Conservation (phyloP, 371 early-diverging fungal genomes). For the Syncephalastrum monosporum region DNA sequence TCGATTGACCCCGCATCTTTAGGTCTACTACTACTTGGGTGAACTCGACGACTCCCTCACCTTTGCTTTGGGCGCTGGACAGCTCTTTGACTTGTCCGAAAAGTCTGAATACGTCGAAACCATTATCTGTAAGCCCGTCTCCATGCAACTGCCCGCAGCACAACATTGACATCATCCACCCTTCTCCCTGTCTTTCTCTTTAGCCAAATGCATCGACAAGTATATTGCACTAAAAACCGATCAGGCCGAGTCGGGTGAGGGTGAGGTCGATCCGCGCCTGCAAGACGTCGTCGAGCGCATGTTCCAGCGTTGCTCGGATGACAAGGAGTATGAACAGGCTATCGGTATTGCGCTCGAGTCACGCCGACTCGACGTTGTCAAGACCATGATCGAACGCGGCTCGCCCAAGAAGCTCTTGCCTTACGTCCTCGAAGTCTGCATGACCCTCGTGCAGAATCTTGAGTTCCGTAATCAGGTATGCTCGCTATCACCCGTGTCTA, state of each 20-base stretch:
- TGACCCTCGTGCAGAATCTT: constrained; percentile 80
- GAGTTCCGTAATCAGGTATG: constrained; percentile 77
- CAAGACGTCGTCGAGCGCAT: constrained; percentile 90
- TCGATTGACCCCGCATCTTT: constrained; percentile 4
- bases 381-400: constrained; percentile 76
- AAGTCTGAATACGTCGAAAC: constrained; percentile 91
- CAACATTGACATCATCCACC: neutral
- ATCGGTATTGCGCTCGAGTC: constrained; percentile 96
- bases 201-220: constrained; percentile 90
- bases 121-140: constrained; percentile 72
- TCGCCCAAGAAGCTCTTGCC: constrained; percentile 69
- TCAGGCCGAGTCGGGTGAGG: constrained; percentile 44
- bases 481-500: neutral
- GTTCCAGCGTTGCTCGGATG: constrained; percentile 88
- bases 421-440: constrained; percentile 79
- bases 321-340: constrained; percentile 87
- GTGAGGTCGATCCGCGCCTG: constrained; percentile 73
- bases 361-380: constrained; percentile 85
- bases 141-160: too few species aligned
- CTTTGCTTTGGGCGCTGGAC: constrained; percentile 95
- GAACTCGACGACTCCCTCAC: constrained; percentile 92
- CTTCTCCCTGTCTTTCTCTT: neutral
- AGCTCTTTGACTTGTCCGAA: constrained; percentile 78
- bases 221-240: constrained; percentile 77
- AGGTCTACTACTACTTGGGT: constrained; percentile 93